Conservation (phyloP, 805 yeast species). For the Yarrowia deformans region DNA sequence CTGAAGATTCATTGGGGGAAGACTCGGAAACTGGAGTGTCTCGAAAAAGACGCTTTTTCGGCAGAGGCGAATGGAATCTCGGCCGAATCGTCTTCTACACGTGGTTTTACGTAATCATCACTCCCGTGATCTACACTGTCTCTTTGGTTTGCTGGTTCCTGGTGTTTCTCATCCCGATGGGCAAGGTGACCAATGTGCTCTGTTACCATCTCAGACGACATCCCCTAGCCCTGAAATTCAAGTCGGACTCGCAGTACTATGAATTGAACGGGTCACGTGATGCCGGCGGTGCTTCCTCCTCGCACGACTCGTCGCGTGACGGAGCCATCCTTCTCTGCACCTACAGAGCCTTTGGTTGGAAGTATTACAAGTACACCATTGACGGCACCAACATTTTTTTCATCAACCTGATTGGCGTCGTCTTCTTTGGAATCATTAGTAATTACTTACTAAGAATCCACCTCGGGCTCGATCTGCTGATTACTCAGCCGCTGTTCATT, state of each 20-base stretch:
- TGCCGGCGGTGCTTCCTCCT: too few relatives aligned
- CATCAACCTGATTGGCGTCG: conserved; percentile 81
- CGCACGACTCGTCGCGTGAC: conserved; percentile 50
- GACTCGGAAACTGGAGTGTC: neutral
- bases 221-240: conserved; percentile 86
- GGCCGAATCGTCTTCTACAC: conserved; percentile 81
- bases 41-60: conserved; percentile 66
- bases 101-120: conserved; percentile 70
- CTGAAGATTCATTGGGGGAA: conserved; percentile 28
- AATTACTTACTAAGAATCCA: conserved; percentile 66
- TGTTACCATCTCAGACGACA: conserved; percentile 84
- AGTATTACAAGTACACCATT: conserved; percentile 93
- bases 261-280: conserved; percentile 47
- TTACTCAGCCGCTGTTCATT: conserved; percentile 69
- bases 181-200: conserved; percentile 73
- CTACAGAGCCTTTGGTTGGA: conserved; percentile 88
- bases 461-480: conserved; percentile 53
- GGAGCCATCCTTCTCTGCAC: conserved; percentile 77
- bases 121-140: conserved; percentile 67
- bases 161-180: conserved; percentile 93
- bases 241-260: conserved; percentile 52
- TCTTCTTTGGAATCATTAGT: conserved; percentile 81
- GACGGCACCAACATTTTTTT: conserved; percentile 95
- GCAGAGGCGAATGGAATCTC: conserved; percentile 89
- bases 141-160: conserved; percentile 75